Evolutionary conservation across 1,284 basidiomycete genomes (phyloP), one percentile per base, ranked within the genome.

Genomic region (Athelia psychrophila): DNA sequence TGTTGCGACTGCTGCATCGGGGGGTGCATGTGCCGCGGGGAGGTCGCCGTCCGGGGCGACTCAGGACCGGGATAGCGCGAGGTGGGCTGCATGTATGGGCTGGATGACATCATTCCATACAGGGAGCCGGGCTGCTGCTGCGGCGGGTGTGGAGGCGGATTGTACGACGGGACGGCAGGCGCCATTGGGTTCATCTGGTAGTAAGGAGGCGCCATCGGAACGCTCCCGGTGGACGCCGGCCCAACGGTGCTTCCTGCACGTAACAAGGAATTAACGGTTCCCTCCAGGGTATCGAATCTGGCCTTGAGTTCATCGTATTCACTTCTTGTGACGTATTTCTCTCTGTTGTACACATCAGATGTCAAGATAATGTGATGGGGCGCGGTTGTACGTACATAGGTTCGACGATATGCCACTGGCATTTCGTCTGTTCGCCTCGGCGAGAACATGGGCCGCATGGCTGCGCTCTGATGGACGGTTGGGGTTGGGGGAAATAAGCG

Each of bases 381-480:
- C 32, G 30, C n/a, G 45, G 22, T 32, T 27, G 40, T 19, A 53
- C 55, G 25, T 55, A 58, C 75, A 73, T 65, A 33, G 75, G 74
- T 62, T 78, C 76, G 18, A 77, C 70, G 47, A 77, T 69, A 59
- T 75, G 71, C 76, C 76, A 78, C 56, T 76, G 72, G 53, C 76
- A 78, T 57, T 74, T 76, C 27, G 63, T 63, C 60, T 77, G 72
- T 64, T 78, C 76, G 56, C 75, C 75, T 63, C 76, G 68, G 56
- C 73, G 72, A 44, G 70, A 66, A 58, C 76, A 78, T 30, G 75
- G 76, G 25, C 72, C 66, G 57, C 76, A 78, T 50, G 76, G 76
- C 56, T 77, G 75, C 64, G 59, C 53, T 58, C 22, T 38, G 50
- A 44, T 23, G 18, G 16, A n/a, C n/a, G 38, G 27, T 35, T 10